Conservation (phyloP, 2,329 filamentous ascomycete genomes). For the Scleromitrula shiraiana region DNA sequence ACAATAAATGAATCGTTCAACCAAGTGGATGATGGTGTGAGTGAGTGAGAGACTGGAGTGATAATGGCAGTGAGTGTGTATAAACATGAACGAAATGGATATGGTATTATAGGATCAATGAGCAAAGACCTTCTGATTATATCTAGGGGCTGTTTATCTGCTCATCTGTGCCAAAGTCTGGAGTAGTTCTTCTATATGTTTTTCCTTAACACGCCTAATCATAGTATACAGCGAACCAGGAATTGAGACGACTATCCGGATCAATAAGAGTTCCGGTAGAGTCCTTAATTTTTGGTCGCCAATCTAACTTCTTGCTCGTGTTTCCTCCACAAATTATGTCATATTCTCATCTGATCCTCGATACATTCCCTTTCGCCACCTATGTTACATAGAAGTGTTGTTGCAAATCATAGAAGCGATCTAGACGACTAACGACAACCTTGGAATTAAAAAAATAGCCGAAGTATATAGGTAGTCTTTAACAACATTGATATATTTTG, state of each 20-base stretch:
- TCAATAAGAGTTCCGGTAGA: too few species aligned
- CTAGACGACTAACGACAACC: neutral
- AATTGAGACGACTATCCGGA: too few species aligned
- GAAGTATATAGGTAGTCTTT: neutral
- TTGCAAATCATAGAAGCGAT: neutral
- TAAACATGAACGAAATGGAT: neutral
- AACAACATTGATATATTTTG: too few species aligned
- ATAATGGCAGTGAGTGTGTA: slow-evolving; percentile 2
- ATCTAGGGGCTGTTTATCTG: neutral
- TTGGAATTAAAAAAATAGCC: too few species aligned
- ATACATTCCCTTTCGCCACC: neutral
- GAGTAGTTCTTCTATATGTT: too few species aligned
- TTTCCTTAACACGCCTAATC: too few species aligned
- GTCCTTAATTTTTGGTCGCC: too few species aligned
- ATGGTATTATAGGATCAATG: neutral
- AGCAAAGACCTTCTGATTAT: neutral
- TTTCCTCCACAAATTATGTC: too few species aligned
- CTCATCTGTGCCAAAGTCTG: too few species aligned
- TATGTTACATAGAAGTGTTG: neutral
- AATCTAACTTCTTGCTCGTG: too few species aligned
- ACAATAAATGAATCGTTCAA: slow-evolving; percentile 8
- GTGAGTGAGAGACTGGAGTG: neutral
- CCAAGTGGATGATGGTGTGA: slow-evolving; percentile 1
- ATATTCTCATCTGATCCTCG: neutral
- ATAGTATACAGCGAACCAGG: too few species aligned